Percentiles rank a stretch among this genome's conserved stretches.
phyloP scores from a whole-genome alignment of 345 rosid genomes.

The Crucihimalaya himalaica region DNA sequence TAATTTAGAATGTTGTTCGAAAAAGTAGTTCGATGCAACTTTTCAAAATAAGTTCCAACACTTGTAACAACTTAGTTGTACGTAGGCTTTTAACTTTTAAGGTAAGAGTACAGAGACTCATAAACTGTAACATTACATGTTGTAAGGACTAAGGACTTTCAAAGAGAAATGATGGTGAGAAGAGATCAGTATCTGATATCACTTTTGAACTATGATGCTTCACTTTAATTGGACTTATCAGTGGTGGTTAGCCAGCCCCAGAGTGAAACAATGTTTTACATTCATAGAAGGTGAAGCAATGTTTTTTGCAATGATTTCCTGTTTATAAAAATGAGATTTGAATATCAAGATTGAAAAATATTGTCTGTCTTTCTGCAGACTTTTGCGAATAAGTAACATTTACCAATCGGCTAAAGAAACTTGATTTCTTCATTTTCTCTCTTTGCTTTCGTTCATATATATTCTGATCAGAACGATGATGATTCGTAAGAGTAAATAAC shows the following conservation, averaged over 20 bases:
- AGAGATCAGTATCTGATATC: not conserved
- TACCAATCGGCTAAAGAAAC: conserved; percentile 24
- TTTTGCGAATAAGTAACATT: conserved; percentile 36
- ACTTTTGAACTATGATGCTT: not conserved
- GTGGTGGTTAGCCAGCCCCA: not conserved
- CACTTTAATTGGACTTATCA: not conserved
- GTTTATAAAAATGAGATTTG: not conserved
- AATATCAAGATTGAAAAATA: not conserved
- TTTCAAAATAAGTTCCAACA: too few species aligned
- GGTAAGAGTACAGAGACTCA: conserved; percentile 34
- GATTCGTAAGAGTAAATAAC: not conserved
- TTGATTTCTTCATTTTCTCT: conserved; percentile 54
- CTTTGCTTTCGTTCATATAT: conserved; percentile 36
- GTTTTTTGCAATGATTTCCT: too few species aligned
- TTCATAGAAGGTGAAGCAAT: conserved; percentile 48
- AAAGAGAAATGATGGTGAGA: not conserved
- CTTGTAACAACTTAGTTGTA: conserved; percentile 54
- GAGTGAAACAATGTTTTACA: not conserved
- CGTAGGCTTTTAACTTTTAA: too few species aligned
- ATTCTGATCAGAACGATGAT: not conserved
- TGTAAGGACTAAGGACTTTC: too few species aligned
- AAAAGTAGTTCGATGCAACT: too few species aligned
- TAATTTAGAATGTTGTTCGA: too few species aligned
- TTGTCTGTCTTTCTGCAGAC: conserved; percentile 37
- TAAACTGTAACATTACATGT: not conserved